Evolutionary conservation across 2,329 filamentous ascomycete species (phyloP).

Genomic region (Xylariomycetidae sp.): DNA sequence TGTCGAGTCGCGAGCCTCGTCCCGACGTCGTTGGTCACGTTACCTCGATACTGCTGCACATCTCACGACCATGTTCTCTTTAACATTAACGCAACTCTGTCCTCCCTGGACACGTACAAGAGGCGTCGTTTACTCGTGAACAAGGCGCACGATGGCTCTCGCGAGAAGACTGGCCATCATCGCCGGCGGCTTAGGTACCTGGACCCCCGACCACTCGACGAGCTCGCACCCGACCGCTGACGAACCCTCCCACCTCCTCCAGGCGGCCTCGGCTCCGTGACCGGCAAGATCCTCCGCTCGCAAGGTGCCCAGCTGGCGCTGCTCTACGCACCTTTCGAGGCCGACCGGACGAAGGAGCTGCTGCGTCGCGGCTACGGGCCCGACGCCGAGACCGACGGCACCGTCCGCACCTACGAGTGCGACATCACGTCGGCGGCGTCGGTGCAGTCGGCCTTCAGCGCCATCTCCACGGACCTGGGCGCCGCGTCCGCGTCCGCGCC

Average conservation of each 20-base stretch:
- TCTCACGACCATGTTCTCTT: too few relatives aligned
- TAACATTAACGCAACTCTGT: too few relatives aligned
- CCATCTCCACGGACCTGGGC: constrained; percentile 4
- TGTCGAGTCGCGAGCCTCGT: too few relatives aligned
- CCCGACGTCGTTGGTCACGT: too few relatives aligned
- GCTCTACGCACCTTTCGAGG: constrained; percentile 41
- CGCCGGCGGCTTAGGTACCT: constrained; percentile 34
- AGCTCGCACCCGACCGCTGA: too few relatives aligned
- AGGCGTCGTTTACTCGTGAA: not conserved
- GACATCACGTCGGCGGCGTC: constrained; percentile 26
- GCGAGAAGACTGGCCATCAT: constrained; percentile 34
- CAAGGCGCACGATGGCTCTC: constrained; percentile 25
- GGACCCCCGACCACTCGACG: too few relatives aligned
- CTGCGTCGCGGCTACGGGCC: constrained; percentile 30
- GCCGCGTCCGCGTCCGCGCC: not conserved
- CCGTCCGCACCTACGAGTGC: constrained; percentile 26
- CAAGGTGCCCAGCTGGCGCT: constrained; percentile 37
- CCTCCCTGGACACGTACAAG: not conserved
- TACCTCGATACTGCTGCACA: too few relatives aligned
- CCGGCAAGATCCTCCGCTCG: constrained; percentile 32
- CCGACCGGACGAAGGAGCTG: constrained; percentile 27
- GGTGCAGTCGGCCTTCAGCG: constrained; percentile 21
- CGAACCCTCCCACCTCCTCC: too few relatives aligned
- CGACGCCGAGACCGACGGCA: constrained; percentile 8
- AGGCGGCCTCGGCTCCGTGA: constrained; percentile 37